Evolutionary conservation across 2,329 filamentous ascomycete species (phyloP).

Genomic region (Fusarium proliferatum): DNA sequence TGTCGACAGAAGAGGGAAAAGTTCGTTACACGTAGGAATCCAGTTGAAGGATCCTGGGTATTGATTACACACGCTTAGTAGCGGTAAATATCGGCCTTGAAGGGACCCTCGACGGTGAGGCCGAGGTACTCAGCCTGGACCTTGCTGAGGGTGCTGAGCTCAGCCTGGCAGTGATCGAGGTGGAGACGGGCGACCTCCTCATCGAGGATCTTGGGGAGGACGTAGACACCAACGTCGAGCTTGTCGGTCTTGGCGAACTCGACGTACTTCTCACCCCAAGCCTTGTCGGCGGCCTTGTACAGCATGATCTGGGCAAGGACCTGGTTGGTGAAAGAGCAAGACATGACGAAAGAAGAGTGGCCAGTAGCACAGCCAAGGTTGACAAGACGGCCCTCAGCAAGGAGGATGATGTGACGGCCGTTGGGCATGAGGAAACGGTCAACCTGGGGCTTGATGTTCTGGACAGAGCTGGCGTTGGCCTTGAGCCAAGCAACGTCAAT

Average conservation of each 20-base stretch:
- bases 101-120: conserved; percentile 86
- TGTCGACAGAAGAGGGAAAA: conserved; percentile 46
- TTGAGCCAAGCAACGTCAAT: conserved; percentile 99
- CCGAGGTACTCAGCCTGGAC: conserved; percentile 97
- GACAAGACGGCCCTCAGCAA: conserved; percentile 98
- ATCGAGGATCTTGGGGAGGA: conserved; percentile 95
- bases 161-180: conserved; percentile 91
- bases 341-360: conserved; percentile 99
- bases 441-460: conserved; percentile 99
- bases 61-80: conserved; percentile 56
- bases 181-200: conserved; percentile 98
- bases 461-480: conserved; percentile 90
- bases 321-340: conserved; percentile 99
- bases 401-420: conserved; percentile 97
- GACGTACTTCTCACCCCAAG: conserved; percentile 91
- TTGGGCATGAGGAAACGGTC: conserved; percentile 96
- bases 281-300: conserved; percentile 90
- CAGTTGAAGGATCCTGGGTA: conserved; percentile 55
- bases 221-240: conserved; percentile 92
- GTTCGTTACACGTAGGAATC: conserved; percentile 52
- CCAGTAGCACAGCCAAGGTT: conserved; percentile 99
- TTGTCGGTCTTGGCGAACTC: conserved; percentile 95
- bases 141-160: conserved; percentile 85
- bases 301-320: conserved; percentile 99
- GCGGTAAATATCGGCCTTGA: conserved; percentile 81